Base-by-base conservation (phyloP, 148 eudicot species). In the Heliamphora exappendiculata region DNA sequence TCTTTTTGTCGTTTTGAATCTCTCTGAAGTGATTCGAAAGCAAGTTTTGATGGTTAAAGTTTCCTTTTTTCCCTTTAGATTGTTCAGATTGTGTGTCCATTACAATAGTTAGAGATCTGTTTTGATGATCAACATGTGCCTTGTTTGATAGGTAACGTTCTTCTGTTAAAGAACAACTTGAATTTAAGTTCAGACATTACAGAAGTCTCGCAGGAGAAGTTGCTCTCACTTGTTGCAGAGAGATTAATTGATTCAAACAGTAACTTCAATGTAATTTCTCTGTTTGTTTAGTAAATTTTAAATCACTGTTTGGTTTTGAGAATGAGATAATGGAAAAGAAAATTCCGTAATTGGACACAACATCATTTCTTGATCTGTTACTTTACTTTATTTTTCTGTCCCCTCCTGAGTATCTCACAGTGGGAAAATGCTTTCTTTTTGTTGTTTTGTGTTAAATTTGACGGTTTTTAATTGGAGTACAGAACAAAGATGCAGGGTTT, bases 151-250 rank as follows among this genome's bases (percentile, higher is more conserved):
- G 98, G 97, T 83, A 94, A 94, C 70, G 91, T 94, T 65, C 92
- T 94, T 64, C 82, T 89, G 75, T 78, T 94, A 79, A 92, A 81
- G 89, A 92, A 94, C 80, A 85, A 85, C 81, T 83, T 94, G 84
- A 92, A 85, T 62, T 84, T 92, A 84, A 87, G 78, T 72, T 80
- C 89, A 39, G 97, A 94, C 65, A 82, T 86, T 57, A 74, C 82
- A 49, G 96, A 94, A 80, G 93, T 92, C 62, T 92, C 98, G 0
- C 98, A 94, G 86, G 92, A 94, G 88, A 94, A 89, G 76, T 83
- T 94, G 82, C 96, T 94, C 49, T 88, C 96, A 10, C 89, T 94
- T 78, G 96, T 94, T 71, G 98, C 98, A 36, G 97, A 92, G 77
- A 84, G 93, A 76, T 78, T 94, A 78, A 86, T 94, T 58, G 97